Base-by-base conservation (phyloP, 2,329 filamentous ascomycete genomes). In the Salinomyces thailandicus region DNA sequence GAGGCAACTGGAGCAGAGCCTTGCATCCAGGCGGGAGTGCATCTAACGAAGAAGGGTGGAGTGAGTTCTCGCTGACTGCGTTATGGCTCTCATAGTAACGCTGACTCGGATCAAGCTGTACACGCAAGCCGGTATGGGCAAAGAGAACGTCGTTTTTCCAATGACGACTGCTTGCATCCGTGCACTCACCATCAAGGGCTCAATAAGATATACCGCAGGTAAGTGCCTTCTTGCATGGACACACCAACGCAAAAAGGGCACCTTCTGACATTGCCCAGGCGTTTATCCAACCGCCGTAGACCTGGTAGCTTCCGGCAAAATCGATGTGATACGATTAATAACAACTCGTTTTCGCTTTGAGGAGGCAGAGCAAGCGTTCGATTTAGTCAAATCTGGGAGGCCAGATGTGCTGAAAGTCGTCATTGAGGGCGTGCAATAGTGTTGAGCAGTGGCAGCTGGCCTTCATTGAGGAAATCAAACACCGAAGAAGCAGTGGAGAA, bases 81-180 rank as follows among this genome's bases (percentile, higher is more conserved):
- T n/a, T n/a, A n/a, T n/a, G n/a, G n/a, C n/a, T n/a, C n/a, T n/a
- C n/a, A n/a, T n/a, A n/a, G n/a, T n/a, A n/a, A n/a, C n/a, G n/a
- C n/a, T n/a, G n/a, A n/a, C n/a, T n/a, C n/a, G n/a, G n/a, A n/a
- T n/a, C n/a, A n/a, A n/a, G n/a, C n/a, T 60, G 0, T 50, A 48
- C 28, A 64, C 73, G 1, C 69, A 73, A 42, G 69, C 62, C 1
- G 71, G 70, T 1, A 68, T 72, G 64, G 68, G 67, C 1, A 61
- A 58, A 11, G 40, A 62, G 57, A 69, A 67, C 32, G 62, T 73
- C 9, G 49, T 62, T 0, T 72, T 73, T 36, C 69, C 70, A 0
- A 72, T 73, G 38, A 67, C 63, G 0, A 62, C 61, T 0, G 62
- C 63, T 2, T 72, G 67, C 39, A 68, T 67, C 39, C 59, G 64